phyloP scores from a whole-genome alignment of 352 stramenopile species.

The Pythium utonaiense region DNA sequence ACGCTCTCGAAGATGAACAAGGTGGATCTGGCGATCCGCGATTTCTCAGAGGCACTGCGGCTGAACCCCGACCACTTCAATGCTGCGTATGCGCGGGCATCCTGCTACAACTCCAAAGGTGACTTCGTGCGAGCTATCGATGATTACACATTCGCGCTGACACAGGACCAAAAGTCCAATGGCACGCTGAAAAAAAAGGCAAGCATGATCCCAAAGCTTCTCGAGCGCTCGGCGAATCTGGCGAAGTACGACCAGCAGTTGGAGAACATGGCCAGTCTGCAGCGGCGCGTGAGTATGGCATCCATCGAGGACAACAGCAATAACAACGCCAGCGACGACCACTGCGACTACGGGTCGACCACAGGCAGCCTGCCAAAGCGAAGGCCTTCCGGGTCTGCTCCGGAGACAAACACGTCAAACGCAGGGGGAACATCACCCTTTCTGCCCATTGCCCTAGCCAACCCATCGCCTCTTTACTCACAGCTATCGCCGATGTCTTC shows the following conservation, averaged over 20 bases:
- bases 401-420: neutral
- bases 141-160: slow-evolving; percentile 86
- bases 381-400: neutral
- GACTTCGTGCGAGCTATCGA: slow-evolving; percentile 86
- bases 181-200: slow-evolving; percentile 24
- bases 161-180: slow-evolving; percentile 64
- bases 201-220: slow-evolving; percentile 36
- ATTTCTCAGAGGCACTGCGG: slow-evolving; percentile 71
- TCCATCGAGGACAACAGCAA: slow-evolving; percentile 5
- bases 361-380: neutral
- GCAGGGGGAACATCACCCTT: neutral
- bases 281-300: neutral
- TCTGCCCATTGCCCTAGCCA: neutral
- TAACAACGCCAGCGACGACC: slow-evolving; percentile 23
- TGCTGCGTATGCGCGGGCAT: slow-evolving; percentile 80
- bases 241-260: slow-evolving; percentile 31
- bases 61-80: slow-evolving; percentile 87
- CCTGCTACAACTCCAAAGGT: slow-evolving; percentile 84
- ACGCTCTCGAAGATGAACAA: slow-evolving; percentile 65
- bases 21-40: slow-evolving; percentile 69
- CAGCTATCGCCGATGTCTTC: neutral
- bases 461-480: slow-evolving; percentile 1
- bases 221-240: slow-evolving; percentile 15
- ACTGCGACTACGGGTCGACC: neutral
- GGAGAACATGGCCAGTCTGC: slow-evolving; percentile 4